phyloP scores from a whole-genome alignment of 1,139 yeast genomes.

The Suhomyces bribrorum region DNA sequence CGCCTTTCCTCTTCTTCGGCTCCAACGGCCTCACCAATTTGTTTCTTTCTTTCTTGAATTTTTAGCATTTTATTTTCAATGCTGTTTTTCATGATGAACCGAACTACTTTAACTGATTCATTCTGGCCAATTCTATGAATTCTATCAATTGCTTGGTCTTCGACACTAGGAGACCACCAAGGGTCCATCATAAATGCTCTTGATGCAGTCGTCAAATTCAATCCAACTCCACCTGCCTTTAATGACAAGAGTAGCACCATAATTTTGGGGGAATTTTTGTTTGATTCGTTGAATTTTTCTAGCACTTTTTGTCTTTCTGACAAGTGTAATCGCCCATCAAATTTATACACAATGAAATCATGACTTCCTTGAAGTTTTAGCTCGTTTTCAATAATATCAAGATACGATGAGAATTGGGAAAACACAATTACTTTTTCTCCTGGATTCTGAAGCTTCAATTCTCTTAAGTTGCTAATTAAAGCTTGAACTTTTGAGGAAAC shows the following conservation, averaged over 20 bases:
- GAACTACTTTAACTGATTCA: conserved; percentile 66
- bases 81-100: conserved; percentile 80
- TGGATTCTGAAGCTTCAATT: conserved; percentile 53
- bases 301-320: conserved; percentile 66
- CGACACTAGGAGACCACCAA: conserved; percentile 97
- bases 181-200: conserved; percentile 94
- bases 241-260: conserved; percentile 70
- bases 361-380: conserved; percentile 43
- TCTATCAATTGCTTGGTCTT: conserved; percentile 93
- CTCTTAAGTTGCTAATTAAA: conserved; percentile 57
- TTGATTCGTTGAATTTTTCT: conserved; percentile 48
- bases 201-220: conserved; percentile 84
- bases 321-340: conserved; percentile 79
- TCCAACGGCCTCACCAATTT: conserved; percentile 82
- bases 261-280: conserved; percentile 32
- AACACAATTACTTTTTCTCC: conserved; percentile 82
- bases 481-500: conserved; percentile 78
- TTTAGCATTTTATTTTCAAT: conserved; percentile 90
- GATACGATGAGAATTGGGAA: conserved; percentile 84
- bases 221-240: conserved; percentile 96
- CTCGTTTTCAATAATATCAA: conserved; percentile 73
- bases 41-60: conserved; percentile 84
- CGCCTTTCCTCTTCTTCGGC: conserved; percentile 76
- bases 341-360: conserved; percentile 57
- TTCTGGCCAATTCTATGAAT: conserved; percentile 89